phyloP scores from a whole-genome alignment of 345 rosid species.

The Salix udensis region DNA sequence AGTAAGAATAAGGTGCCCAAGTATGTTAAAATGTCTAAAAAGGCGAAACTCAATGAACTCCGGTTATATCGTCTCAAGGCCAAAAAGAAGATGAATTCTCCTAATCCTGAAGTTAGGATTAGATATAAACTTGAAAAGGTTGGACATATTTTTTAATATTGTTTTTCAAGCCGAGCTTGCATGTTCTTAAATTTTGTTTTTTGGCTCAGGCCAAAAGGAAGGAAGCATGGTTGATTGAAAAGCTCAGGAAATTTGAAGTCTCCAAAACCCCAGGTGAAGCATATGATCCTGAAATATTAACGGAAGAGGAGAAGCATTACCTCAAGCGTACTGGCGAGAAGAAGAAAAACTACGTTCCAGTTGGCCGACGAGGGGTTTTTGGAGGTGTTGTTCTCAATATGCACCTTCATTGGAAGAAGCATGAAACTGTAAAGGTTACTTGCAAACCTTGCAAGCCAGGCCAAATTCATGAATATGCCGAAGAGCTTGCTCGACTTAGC shows the following conservation, averaged over 20 bases:
- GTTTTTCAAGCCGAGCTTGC: background rate
- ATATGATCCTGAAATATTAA: conserved; percentile 77
- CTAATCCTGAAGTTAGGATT: conserved; percentile 91
- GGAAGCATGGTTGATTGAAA: conserved; percentile 89
- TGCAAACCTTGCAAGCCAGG: conserved; percentile 88
- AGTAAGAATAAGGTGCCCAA: conserved; percentile 19
- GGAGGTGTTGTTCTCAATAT: conserved; percentile 92
- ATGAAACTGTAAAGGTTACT: conserved; percentile 84
- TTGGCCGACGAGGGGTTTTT: conserved; percentile 92
- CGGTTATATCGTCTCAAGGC: conserved; percentile 79
- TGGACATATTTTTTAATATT: conserved; percentile 3
- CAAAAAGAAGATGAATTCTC: conserved; percentile 91
- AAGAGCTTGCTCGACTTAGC: conserved; percentile 74
- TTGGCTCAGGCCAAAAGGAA: conserved; percentile 67
- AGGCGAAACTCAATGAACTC: conserved; percentile 72
- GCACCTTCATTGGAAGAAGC: conserved; percentile 98
- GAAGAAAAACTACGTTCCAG: conserved; percentile 73
- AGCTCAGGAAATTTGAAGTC: conserved; percentile 67
- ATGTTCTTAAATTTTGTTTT: background rate
- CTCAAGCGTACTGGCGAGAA: conserved; percentile 87
- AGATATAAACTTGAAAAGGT: conserved; percentile 91
- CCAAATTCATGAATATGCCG: conserved; percentile 75
- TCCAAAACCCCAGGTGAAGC: conserved; percentile 51
- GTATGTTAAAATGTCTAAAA: conserved; percentile 50
- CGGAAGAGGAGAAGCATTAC: conserved; percentile 91